phyloP scores from a whole-genome alignment of 192 early-diverging fungal genomes.

The Thamnidium elegans region DNA sequence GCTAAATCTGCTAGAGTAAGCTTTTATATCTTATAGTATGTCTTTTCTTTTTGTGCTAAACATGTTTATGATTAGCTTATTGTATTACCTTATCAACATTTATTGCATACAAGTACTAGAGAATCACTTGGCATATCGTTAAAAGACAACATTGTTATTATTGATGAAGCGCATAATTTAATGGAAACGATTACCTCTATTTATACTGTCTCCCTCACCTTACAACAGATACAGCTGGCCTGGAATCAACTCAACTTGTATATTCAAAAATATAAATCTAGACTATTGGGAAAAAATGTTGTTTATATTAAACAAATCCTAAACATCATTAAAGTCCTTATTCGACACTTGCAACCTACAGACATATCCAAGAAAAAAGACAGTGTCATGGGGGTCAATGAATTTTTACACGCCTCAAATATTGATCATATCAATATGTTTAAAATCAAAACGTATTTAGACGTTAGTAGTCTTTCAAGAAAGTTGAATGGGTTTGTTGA shows the following conservation, averaged over 20 bases:
- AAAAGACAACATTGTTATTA: slow-evolving; percentile 72
- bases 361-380: slow-evolving; percentile 15
- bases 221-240: slow-evolving; percentile 49
- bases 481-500: slow-evolving; percentile 61
- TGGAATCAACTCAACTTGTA: slow-evolving; percentile 63
- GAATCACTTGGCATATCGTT: slow-evolving; percentile 73
- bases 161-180: slow-evolving; percentile 82
- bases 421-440: slow-evolving; percentile 85
- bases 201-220: slow-evolving; percentile 60
- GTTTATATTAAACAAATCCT: slow-evolving; percentile 76
- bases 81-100: slow-evolving; percentile 84
- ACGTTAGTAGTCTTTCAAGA: slow-evolving; percentile 63
- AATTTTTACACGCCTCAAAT: slow-evolving; percentile 63
- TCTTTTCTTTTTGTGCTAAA: neutral
- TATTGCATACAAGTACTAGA: slow-evolving; percentile 71
- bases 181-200: slow-evolving; percentile 72
- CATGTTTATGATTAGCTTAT: slow-evolving; percentile 54
- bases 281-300: slow-evolving; percentile 69
- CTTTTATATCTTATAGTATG: neutral
- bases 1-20: slow-evolving; percentile 45
- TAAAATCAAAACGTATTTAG: slow-evolving; percentile 68
- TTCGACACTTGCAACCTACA: slow-evolving; percentile 16
- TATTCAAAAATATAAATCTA: slow-evolving; percentile 60
- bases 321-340: slow-evolving; percentile 55
- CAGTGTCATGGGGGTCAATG: slow-evolving; percentile 54